phyloP scores from a whole-genome alignment of 2,329 filamentous ascomycete species.

The Penicillium italicum region DNA sequence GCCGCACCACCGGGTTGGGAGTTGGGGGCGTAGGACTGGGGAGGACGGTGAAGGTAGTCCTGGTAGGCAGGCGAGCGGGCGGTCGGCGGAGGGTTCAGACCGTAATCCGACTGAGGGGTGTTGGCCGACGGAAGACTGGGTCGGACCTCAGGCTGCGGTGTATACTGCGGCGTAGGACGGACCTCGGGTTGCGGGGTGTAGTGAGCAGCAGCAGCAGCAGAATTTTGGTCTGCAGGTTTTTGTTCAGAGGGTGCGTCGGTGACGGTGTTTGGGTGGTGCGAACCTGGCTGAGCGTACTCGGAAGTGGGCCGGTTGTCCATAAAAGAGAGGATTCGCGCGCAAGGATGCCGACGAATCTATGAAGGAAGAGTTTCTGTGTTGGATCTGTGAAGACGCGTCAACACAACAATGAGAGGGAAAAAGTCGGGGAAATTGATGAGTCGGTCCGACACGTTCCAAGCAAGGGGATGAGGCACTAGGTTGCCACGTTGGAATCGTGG shows the following conservation, averaged over 20 bases:
- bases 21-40: conserved; percentile 68
- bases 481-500: conserved; percentile 21
- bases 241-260: conserved; percentile 72
- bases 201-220: conserved; percentile 62
- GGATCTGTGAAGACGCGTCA: conserved; percentile 31
- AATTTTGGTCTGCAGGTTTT: conserved; percentile 81
- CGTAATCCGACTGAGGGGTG: conserved; percentile 87
- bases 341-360: conserved; percentile 8
- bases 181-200: conserved; percentile 41
- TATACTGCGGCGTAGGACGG: conserved; percentile 61
- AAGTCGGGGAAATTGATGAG: conserved; percentile 23
- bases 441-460: conserved; percentile 18
- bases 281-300: conserved; percentile 86
- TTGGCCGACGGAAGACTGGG: conserved; percentile 71
- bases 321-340: conserved; percentile 37
- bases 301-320: conserved; percentile 62
- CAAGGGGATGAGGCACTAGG: conserved; percentile 18
- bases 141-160: conserved; percentile 75
- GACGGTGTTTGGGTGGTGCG: conserved; percentile 58
- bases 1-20: conserved; percentile 70
- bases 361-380: conserved; percentile 18
- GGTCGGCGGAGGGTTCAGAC: conserved; percentile 64
- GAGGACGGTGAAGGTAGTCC: conserved; percentile 75
- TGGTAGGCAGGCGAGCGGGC: conserved; percentile 81
- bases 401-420: conserved; percentile 26